A percentile compares a stretch with the other conserved stretches of the same genome.
Evolutionary conservation across 1,284 basidiomycete genomes (phyloP).

Genomic region (Puccinia horiana): DNA sequence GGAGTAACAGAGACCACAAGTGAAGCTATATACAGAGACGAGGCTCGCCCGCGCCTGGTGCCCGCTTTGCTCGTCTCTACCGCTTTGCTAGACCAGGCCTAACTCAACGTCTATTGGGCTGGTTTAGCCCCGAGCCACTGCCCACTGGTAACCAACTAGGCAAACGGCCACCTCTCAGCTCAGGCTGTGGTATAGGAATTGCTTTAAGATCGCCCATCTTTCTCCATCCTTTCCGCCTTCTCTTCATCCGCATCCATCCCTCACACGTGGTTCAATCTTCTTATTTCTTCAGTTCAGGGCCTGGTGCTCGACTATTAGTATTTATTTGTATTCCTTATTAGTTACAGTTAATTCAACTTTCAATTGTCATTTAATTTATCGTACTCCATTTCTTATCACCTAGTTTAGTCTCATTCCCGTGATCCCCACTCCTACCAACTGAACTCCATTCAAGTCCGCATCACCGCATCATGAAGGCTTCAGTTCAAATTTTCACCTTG

Average conservation of each 20-base stretch:
- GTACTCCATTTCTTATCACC: not conserved
- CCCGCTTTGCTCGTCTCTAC: no score
- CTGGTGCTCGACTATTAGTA: conserved; percentile 30
- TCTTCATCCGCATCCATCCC: not conserved
- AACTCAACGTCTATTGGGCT: not conserved
- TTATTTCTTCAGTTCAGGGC: conserved; percentile 2
- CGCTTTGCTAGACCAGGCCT: not conserved
- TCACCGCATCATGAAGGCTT: conserved; percentile 16
- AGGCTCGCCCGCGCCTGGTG: not conserved
- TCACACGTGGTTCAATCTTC: conserved; percentile 7
- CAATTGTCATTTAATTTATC: conserved; percentile 7
- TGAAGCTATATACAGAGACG: not conserved
- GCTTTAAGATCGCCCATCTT: not conserved
- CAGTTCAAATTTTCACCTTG: conserved; percentile 1
- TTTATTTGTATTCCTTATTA: conserved; percentile 1
- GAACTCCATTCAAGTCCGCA: not conserved
- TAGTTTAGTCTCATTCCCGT: not conserved
- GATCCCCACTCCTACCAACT: not conserved
- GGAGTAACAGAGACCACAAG: not conserved
- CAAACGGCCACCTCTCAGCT: not conserved
- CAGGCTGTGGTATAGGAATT: not conserved
- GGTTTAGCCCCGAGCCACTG: not conserved
- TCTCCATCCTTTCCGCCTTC: not conserved
- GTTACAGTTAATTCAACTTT: conserved; percentile 14
- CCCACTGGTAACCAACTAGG: not conserved